phyloP scores from a whole-genome alignment of 2,329 filamentous ascomycete species.

The Didymella arachidicola region DNA sequence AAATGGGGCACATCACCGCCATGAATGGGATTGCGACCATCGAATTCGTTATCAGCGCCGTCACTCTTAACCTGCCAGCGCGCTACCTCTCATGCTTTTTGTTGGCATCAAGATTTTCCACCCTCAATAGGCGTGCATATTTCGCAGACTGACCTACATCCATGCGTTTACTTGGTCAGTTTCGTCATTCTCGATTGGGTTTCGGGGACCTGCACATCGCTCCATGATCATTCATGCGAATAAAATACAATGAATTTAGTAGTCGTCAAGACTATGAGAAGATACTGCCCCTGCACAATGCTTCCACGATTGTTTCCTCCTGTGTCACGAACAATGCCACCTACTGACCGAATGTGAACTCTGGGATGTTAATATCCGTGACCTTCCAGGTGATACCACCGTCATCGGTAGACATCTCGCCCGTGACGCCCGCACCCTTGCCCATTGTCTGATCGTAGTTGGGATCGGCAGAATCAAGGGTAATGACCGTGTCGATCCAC shows the following conservation, averaged over 20 bases:
- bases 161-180: constrained; percentile 35
- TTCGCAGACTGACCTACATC: background rate
- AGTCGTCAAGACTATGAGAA: background rate
- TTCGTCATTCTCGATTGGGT: constrained; percentile 53
- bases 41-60: constrained; percentile 50
- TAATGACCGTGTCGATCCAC: constrained; percentile 54
- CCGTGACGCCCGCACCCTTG: constrained; percentile 53
- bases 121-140: background rate
- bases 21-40: constrained; percentile 48
- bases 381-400: constrained; percentile 57
- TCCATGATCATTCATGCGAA: background rate
- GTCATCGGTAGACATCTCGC: constrained; percentile 52
- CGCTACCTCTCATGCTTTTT: constrained; percentile 40
- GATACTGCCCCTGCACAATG: background rate
- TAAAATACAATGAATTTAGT: background rate
- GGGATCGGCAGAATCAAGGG: constrained; percentile 46
- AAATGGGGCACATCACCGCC: constrained; percentile 52
- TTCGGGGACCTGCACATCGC: constrained; percentile 38
- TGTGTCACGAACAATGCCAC: background rate
- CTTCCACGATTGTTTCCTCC: background rate
- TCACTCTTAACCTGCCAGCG: constrained; percentile 48
- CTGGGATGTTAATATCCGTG: constrained; percentile 45
- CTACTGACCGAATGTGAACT: constrained; percentile 29
- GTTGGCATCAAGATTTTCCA: constrained; percentile 31
- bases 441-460: constrained; percentile 52